Percentiles rank a stretch among this genome's conserved stretches.
These are phyloP conservation scores for Friedmanniomyces endolithicus DNA, from an alignment of 495 filamentous ascomycete genomes.

Conservation along the genomic window DNA sequence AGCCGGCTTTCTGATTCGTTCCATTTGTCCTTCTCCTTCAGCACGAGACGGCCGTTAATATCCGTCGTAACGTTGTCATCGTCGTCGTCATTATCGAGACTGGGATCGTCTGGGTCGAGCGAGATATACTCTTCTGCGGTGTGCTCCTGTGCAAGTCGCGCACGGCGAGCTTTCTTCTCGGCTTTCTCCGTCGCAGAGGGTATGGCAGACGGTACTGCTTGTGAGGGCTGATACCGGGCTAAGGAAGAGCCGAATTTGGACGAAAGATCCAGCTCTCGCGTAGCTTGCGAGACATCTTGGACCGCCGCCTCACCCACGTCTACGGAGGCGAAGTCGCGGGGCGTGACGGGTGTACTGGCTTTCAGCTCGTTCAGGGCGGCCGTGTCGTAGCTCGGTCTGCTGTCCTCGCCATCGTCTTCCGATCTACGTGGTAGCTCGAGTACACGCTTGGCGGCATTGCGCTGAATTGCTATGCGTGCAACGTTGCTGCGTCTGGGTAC, in stretches of 20 bases:
- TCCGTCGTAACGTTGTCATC: conserved; percentile 22
- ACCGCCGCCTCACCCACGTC: conserved; percentile 34
- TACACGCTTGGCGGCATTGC: conserved; percentile 50
- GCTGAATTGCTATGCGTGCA: conserved; percentile 57
- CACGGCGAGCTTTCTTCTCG: conserved; percentile 82
- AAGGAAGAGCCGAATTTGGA: conserved; percentile 48
- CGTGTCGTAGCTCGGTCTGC: conserved; percentile 66
- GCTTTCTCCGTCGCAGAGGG: conserved; percentile 79
- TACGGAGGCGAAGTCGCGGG: conserved; percentile 36
- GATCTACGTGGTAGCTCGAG: conserved; percentile 18
- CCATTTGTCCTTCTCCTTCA: conserved; percentile 33
- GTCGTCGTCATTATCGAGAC: conserved; percentile 31
- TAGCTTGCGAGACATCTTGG: conserved; percentile 6
- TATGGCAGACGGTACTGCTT: conserved; percentile 37
- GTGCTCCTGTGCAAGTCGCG: conserved; percentile 60
- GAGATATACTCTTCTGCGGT: conserved; percentile 58
- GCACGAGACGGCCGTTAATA: conserved; percentile 9
- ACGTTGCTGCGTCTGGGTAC: conserved; percentile 59
- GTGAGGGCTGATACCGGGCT: conserved; percentile 23
- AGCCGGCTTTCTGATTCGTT: conserved; percentile 58
- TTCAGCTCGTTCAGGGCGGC: conserved; percentile 78
- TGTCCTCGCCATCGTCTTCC: conserved; percentile 40
- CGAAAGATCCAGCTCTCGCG: conserved; percentile 50
- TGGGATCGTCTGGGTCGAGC: conserved; percentile 44
- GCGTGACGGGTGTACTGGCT: conserved; percentile 71